Evolutionary conservation across 305 asterid genomes (phyloP).

Genomic region (Galium porrigens): DNA sequence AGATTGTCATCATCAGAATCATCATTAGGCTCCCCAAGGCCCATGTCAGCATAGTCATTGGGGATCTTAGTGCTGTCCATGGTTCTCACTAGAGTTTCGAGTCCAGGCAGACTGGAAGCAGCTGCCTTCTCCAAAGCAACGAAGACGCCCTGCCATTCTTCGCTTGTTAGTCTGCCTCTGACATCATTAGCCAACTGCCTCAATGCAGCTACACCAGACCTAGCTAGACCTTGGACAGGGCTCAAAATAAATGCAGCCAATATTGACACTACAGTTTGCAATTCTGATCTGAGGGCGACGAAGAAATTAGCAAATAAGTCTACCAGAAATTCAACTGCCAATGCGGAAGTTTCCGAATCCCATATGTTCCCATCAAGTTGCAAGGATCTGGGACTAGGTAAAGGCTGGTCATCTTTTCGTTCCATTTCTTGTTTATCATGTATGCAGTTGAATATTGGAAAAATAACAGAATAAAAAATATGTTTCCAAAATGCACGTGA

Average conservation of each 20-base stretch:
- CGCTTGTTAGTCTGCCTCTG: slow-evolving; percentile 43
- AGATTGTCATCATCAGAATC: slow-evolving; percentile 51
- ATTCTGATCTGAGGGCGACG: slow-evolving; percentile 48
- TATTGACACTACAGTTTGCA: slow-evolving; percentile 56
- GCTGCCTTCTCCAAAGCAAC: slow-evolving; percentile 53
- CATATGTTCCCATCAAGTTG: slow-evolving; percentile 50
- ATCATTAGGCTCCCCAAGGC: slow-evolving; percentile 27
- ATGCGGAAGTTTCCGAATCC: slow-evolving; percentile 68
- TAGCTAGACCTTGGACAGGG: slow-evolving; percentile 73
- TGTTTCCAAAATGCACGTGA: slow-evolving; percentile 55
- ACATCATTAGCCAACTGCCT: slow-evolving; percentile 62
- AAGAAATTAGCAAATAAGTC: slow-evolving; percentile 68
- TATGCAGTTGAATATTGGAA: slow-evolving; percentile 55
- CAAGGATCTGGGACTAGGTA: slow-evolving; percentile 26
- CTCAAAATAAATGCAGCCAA: slow-evolving; percentile 48
- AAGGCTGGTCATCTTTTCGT: slow-evolving; percentile 27
- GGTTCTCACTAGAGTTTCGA: slow-evolving; percentile 57
- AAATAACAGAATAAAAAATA: slow-evolving; percentile 53
- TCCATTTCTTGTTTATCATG: slow-evolving; percentile 39
- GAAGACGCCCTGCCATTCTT: slow-evolving; percentile 68
- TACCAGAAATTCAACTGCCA: slow-evolving; percentile 61
- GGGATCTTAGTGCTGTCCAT: slow-evolving; percentile 51
- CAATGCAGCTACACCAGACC: slow-evolving; percentile 73
- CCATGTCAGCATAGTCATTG: slow-evolving; percentile 38
- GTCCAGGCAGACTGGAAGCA: slow-evolving; percentile 44